phyloP scores from a whole-genome alignment of 2,329 filamentous ascomycete genomes.

The Talaromyces sp. region DNA sequence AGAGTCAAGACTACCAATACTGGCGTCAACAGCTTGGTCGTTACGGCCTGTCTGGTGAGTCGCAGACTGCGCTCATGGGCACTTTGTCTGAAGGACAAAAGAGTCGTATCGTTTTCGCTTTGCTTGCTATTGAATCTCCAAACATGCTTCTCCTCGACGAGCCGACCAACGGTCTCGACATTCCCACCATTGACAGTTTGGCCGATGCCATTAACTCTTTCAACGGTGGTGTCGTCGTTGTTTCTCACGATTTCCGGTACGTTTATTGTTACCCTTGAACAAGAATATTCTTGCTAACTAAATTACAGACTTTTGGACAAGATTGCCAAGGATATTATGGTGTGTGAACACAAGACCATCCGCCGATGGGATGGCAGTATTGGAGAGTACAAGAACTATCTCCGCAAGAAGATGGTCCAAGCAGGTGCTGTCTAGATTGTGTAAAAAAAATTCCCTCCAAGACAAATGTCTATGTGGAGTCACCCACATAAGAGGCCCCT shows the following conservation, averaged over 20 bases:
- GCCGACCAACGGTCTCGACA: conserved; percentile 98
- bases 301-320: conserved; percentile 80
- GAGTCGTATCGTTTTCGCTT: conserved; percentile 94
- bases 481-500: too few relatives aligned
- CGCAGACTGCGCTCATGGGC: conserved; percentile 95
- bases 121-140: conserved; percentile 88
- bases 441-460: conserved; percentile 41
- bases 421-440: conserved; percentile 85
- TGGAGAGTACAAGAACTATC: conserved; percentile 93
- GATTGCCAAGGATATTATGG: conserved; percentile 99
- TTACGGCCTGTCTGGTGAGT: conserved; percentile 88
- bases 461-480: not conserved
- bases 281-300: conserved; percentile 14
- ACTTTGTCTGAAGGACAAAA: conserved; percentile 97
- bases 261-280: conserved; percentile 24
- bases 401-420: conserved; percentile 97
- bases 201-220: conserved; percentile 97
- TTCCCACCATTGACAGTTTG: conserved; percentile 94
- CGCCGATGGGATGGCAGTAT: conserved; percentile 84
- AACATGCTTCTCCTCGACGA: conserved; percentile 99
- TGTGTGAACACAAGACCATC: conserved; percentile 97
- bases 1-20: conserved; percentile 97
- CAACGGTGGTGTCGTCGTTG: conserved; percentile 93
- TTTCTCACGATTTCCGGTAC: conserved; percentile 98
- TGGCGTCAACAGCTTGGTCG: conserved; percentile 96